These are phyloP conservation scores for Exobasidium rhododendri DNA, from an alignment of 1,284 basidiomycete genomes.

Conservation along the genomic window DNA sequence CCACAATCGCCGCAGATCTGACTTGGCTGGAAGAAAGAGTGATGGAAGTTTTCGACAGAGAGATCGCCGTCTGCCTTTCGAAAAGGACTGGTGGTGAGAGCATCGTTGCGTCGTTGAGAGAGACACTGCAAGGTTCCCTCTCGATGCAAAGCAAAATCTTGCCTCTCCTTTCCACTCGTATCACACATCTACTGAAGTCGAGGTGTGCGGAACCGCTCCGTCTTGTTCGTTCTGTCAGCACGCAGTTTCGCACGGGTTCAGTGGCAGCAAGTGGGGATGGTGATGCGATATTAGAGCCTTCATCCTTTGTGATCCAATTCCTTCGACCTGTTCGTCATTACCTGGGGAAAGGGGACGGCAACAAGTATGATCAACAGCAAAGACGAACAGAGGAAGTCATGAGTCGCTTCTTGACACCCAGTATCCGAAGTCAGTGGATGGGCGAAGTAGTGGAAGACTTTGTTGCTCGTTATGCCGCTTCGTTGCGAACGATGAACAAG, in stretches of 20 bases:
- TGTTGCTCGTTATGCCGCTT: conserved; percentile 24
- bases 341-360: conserved; percentile 12
- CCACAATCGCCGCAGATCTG: conserved; percentile 17
- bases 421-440: conserved; percentile 19
- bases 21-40: conserved; percentile 16
- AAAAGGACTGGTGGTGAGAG: not conserved
- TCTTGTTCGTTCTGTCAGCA: conserved; percentile 80
- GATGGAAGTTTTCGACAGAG: not conserved
- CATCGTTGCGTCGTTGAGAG: conserved; percentile 15
- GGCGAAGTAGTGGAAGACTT: conserved; percentile 23
- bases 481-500: conserved; percentile 42
- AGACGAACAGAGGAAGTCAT: conserved; percentile 7
- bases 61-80: not conserved
- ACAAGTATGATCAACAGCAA: not conserved
- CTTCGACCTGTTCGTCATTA: conserved; percentile 66
- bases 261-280: not conserved
- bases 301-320: conserved; percentile 77
- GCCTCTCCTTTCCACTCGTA: conserved; percentile 1
- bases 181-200: conserved; percentile 64
- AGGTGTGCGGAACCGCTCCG: conserved; percentile 80
- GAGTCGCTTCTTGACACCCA: conserved; percentile 16
- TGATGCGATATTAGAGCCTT: conserved; percentile 61
- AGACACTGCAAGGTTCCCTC: not conserved
- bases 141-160: not conserved
- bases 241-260: conserved; percentile 65